Conservation (phyloP, 805 yeast species). For the Ogataea saltuana region DNA sequence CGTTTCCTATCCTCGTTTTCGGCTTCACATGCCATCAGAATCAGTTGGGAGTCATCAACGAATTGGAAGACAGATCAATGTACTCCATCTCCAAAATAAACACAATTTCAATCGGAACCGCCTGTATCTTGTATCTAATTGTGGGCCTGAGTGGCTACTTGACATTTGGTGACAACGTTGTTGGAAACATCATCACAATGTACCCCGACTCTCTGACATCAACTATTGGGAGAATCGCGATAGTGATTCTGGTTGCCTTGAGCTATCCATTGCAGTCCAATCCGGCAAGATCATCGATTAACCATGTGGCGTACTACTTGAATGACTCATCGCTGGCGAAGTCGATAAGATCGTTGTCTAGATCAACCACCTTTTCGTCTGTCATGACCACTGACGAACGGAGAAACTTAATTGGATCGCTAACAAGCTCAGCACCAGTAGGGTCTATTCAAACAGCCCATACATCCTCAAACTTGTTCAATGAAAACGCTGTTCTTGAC, state of each 20-base stretch:
- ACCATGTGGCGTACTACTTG: conserved; percentile 64
- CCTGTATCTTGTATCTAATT: conserved; percentile 60
- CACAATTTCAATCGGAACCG: conserved; percentile 53
- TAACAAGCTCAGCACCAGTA: conserved; percentile 3
- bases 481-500: conserved; percentile 19
- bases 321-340: conserved; percentile 27
- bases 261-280: conserved; percentile 91
- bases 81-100: conserved; percentile 49
- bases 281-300: conserved; percentile 82
- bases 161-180: conserved; percentile 79
- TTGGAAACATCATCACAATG: conserved; percentile 78
- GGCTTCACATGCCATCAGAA: conserved; percentile 97
- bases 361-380: conserved; percentile 22
- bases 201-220: conserved; percentile 67
- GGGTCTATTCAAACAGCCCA: not conserved
- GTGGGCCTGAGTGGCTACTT: conserved; percentile 85
- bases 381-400: conserved; percentile 18
- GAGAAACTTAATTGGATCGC: conserved; percentile 12
- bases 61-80: conserved; percentile 59
- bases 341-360: conserved; percentile 25
- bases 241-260: conserved; percentile 74
- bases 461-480: not conserved
- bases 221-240: conserved; percentile 77
- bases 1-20: conserved; percentile 90
- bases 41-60: conserved; percentile 87